A percentile compares a stretch with the other conserved stretches of the same genome.
Conservation (phyloP, 202 grass and related monocot species). For the Miscanthus sacchariflorus region DNA sequence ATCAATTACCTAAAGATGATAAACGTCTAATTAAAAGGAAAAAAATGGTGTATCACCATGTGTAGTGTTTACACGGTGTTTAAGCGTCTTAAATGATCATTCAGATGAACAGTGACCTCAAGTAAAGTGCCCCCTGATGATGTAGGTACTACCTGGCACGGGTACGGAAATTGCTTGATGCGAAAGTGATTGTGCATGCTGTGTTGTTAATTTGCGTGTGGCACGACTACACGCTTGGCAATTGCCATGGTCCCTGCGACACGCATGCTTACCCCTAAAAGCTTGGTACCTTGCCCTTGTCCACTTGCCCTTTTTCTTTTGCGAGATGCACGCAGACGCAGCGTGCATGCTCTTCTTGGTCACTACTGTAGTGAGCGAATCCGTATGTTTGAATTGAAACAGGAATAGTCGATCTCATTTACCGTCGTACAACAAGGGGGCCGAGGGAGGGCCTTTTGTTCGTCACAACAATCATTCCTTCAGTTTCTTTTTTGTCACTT, state of each 20-base stretch:
- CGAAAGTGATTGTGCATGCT: constrained; percentile 30
- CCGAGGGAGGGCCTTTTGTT: too few species aligned
- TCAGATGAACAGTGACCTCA: background rate
- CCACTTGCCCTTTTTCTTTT: constrained; percentile 42
- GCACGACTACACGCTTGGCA: background rate
- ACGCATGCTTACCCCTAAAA: constrained; percentile 30
- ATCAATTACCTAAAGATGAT: too few species aligned
- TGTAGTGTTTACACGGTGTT: too few species aligned
- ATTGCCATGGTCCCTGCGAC: constrained; percentile 42
- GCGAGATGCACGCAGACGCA: background rate
- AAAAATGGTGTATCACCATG: too few species aligned
- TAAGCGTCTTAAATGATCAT: too few species aligned
- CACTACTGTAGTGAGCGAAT: background rate
- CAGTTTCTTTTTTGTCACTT: too few species aligned
- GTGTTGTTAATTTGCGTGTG: background rate
- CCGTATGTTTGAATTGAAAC: background rate
- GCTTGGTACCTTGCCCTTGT: constrained; percentile 8
- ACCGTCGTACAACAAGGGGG: too few species aligned
- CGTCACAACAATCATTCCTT: too few species aligned
- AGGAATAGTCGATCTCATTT: background rate
- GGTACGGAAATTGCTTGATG: constrained; percentile 35
- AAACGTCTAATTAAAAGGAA: too few species aligned
- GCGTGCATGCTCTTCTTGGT: background rate
- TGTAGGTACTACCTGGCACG: background rate
- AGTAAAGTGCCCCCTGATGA: background rate